Base-by-base conservation (phyloP, 2,329 filamentous ascomycete genomes). In the Fusarium piperis region DNA sequence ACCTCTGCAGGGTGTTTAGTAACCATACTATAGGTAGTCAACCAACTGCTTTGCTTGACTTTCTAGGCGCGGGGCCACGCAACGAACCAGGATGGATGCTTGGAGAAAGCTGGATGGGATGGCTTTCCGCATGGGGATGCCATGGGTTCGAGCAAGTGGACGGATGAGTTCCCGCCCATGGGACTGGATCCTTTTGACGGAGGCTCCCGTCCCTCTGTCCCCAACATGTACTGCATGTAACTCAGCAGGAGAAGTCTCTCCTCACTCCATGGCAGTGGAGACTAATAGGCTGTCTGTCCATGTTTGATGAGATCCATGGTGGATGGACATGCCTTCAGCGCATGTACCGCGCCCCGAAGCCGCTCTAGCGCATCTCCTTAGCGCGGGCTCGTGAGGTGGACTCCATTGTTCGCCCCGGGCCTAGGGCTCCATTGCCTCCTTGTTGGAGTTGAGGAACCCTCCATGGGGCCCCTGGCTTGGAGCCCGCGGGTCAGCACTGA, bases 361-460 rank as follows among this genome's bases (percentile, higher is more conserved):
- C 48, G 33, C 58, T 58, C 69, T 72, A 58, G 62, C 65, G 65
- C 61, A 63, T 52, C 36, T 48, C 46, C 23, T 60, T 72, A 65
- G 65, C 41, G 30, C 53, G 16, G 35, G 33, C 44, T 48, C 44
- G 41, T 53, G 48, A n/a, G 36, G 28, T 36, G 38, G 55, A 26
- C 36, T 55, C 51, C 52, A 44, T 48, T 56, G 38, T 56, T 68
- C 64, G 57, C 46, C 46, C 57, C 39, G 56, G 57, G 38, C 59
- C 36, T 33, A 26, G 57, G 57, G 36, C 5, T n/a, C n/a, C n/a
- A n/a, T 20, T 18, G 26, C 28, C 20, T 16, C n/a, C 55, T 18
- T 32, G 44, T 28, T 41, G 44, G 23, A 18, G 9, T 44, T 16
- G 36, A 28, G 44, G 44, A 2, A 48, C n/a, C 44, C 44, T n/a